Percentiles rank a stretch among this genome's conserved stretches.
Evolutionary conservation across 306 rosid species (phyloP).

Genomic region (Lotus japonicus): DNA sequence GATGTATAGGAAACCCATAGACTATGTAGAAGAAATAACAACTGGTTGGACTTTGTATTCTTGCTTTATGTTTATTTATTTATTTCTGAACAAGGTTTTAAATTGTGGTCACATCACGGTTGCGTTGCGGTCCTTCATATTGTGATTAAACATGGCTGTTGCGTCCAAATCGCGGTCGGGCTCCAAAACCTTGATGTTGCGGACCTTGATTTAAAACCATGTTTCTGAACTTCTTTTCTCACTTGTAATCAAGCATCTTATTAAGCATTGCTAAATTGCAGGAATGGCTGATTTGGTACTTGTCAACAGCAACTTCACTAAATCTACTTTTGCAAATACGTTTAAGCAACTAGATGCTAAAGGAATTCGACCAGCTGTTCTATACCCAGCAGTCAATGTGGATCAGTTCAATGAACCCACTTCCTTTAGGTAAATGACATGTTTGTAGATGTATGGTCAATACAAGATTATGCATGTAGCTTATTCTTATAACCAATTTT

Average conservation of each 20-base stretch:
- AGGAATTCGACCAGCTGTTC: slow-evolving; percentile 76
- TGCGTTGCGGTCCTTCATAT: too few species aligned
- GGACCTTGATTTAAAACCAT: too few species aligned
- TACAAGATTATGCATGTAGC: slow-evolving; percentile 11
- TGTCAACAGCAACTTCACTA: slow-evolving; percentile 89
- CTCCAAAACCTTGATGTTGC: too few species aligned
- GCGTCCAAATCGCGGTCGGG: too few species aligned
- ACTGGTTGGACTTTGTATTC: slow-evolving; percentile 50
- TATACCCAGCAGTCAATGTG: slow-evolving; percentile 89
- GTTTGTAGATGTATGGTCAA: slow-evolving; percentile 36
- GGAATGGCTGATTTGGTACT: slow-evolving; percentile 86
- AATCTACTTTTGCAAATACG: slow-evolving; percentile 76
- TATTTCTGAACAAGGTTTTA: background rate
- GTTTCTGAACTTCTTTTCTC: background rate
- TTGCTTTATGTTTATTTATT: slow-evolving; percentile 2
- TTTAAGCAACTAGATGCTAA: slow-evolving; percentile 59
- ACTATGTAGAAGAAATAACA: slow-evolving; percentile 66
- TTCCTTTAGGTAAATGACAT: slow-evolving; percentile 57
- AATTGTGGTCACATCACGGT: too few species aligned
- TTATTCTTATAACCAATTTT: slow-evolving; percentile 13
- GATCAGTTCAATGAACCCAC: slow-evolving; percentile 69
- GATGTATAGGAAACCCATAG: slow-evolving; percentile 83
- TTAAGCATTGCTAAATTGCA: slow-evolving; percentile 29
- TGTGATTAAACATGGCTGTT: too few species aligned
- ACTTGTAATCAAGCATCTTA: background rate